Conservation (phyloP, 2,329 filamentous ascomycete species). For the Microcyclospora tardicrescens region DNA sequence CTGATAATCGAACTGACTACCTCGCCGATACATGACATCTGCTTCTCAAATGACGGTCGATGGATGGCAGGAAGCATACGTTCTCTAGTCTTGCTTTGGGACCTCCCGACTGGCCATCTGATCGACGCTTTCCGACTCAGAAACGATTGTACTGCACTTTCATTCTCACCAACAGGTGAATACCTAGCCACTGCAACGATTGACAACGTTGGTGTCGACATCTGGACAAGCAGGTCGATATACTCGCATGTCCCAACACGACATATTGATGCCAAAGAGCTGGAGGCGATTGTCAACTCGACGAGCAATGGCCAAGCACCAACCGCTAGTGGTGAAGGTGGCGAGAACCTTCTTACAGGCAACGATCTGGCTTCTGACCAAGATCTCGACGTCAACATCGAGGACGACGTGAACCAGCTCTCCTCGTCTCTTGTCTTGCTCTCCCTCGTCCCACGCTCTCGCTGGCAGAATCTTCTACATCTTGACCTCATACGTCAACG, state of each 20-base stretch:
- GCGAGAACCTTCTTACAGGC: conserved; percentile 58
- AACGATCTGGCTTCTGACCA: conserved; percentile 37
- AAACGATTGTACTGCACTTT: conserved; percentile 66
- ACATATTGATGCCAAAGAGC: conserved; percentile 67
- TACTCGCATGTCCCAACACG: conserved; percentile 81
- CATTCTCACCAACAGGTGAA: conserved; percentile 82
- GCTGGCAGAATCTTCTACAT: conserved; percentile 90
- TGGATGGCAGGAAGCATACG: conserved; percentile 86
- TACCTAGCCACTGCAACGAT: conserved; percentile 84
- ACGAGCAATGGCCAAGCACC: conserved; percentile 31
- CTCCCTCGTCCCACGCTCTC: conserved; percentile 74
- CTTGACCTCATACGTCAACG: conserved; percentile 80
- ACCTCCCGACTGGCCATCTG: conserved; percentile 85
- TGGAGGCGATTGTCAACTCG: conserved; percentile 42
- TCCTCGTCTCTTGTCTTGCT: conserved; percentile 74
- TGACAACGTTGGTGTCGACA: conserved; percentile 71
- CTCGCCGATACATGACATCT: conserved; percentile 25
- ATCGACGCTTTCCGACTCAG: conserved; percentile 81
- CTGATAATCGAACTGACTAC: conserved; percentile 11
- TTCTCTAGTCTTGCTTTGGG: conserved; percentile 77
- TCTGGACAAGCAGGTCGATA: conserved; percentile 90
- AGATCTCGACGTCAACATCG: conserved; percentile 38
- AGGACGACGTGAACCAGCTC: conserved; percentile 37
- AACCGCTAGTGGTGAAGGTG: conserved; percentile 71
- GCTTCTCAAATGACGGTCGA: conserved; percentile 79